Evolutionary conservation across 176 grass and related monocot species (phyloP), one percentile per base, ranked within the genome.

Genomic region (Alopecurus myosuroides): DNA sequence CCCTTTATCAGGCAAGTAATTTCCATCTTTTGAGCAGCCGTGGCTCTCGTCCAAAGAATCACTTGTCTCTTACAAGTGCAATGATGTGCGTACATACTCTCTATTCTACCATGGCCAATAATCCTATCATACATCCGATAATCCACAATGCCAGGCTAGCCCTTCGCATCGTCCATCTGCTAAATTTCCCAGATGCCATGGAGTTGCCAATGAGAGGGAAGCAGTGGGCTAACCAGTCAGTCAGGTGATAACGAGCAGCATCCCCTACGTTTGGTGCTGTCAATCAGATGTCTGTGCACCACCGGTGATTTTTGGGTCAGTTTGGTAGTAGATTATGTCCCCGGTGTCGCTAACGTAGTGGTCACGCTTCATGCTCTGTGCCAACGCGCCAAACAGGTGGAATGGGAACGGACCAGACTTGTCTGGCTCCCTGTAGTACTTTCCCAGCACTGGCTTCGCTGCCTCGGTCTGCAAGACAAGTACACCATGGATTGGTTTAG

Each of bases 301-400:
- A 7, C 3, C 36, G 17, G 23, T 18, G 9, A 44, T 41, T 44
- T 79, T 62, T 2, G 78, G 25, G 73, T 91, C 92, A 64, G 86
- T 84, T 85, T 94, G 86, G 78, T 94, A 94, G 61, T 91, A 91
- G 52, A 94, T 40, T 23, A 94, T 65, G 23, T 91, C 88, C 46
- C 92, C 92, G 3, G 88, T 80, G 50, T 94, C 92, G 25, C 86
- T 88, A 23, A 94, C 92, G 8, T 90, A 94, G 78, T 88, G 88
- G 72, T 94, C 86, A 1, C 46, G 65, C 48, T 90, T 86, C 71
- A 91, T 66, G 84, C 91, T 94, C 57, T 22, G 61, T 6, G 72
- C 25, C 15, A 94, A 14, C 2, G 82, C 82, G 6, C 74, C 71
- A 34, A 91, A 71, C 52, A 94, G 77, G 85, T 94, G 92, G 25